Evolutionary conservation across 441 rosid species (phyloP), one percentile per base, ranked within the genome.

Genomic region (Pelargonium australe): DNA sequence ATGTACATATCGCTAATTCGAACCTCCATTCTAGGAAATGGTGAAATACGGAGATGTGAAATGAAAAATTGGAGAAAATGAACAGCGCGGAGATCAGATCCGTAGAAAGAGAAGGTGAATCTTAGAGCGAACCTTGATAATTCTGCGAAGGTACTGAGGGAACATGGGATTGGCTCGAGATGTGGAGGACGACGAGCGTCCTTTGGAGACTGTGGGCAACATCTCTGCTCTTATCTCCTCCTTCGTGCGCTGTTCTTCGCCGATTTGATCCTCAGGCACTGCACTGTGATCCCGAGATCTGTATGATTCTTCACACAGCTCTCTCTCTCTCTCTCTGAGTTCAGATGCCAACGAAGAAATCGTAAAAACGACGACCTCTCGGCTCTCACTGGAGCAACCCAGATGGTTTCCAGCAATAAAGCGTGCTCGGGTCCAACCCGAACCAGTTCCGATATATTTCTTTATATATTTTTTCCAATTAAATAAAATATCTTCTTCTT

Each of bases 111-210:
- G 19, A 60, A 16, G 7, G 16, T 16, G 66, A 72, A 70, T 17
- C 9, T 57, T 10, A 75, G 71, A 71, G 77, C 77, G 73, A 49
- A 90, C 97, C 97, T 95, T 92, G 80, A 95, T 81, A 73, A 95
- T 95, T 67, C 97, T 90, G 69, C 98, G 95, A 72, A 95, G 88
- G 76, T 91, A 92, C 73, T 85, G 94, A 67, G 86, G 86, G 81
- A 85, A 79, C 80, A 81, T 68, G 68, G 90, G 77, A 43, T 80
- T 87, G 62, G 92, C 70, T 73, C 94, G 89, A 72, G 91, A 82
- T 47, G 87, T 65, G 66, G 95, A 83, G 69, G 96, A 82, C 72
- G 98, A 85, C 55, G 96, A 67, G 40, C 91, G 98, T 63, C 81
- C 85, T 85, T 72, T 90, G 45, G 91, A 83, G 66, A 89, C 80